phyloP scores from a whole-genome alignment of 2,329 filamentous ascomycete genomes.

The Colletotrichum orchidophilum region DNA sequence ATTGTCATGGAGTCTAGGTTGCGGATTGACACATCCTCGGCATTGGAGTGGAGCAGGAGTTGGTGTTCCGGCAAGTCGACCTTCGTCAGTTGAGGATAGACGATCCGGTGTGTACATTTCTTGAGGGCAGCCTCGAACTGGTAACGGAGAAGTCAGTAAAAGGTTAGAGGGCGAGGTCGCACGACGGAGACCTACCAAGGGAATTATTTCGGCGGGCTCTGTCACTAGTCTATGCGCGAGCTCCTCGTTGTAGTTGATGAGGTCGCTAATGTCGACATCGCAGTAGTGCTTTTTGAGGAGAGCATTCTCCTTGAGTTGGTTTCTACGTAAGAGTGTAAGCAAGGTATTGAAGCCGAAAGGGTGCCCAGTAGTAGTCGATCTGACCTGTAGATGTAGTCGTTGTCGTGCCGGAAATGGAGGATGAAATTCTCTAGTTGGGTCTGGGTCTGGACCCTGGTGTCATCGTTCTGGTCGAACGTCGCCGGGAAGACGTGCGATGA shows the following conservation, averaged over 20 bases:
- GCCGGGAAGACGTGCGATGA: slow-evolving; percentile 82
- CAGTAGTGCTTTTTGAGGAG: slow-evolving; percentile 94
- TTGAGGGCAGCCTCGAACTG: slow-evolving; percentile 93
- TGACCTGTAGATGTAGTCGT: slow-evolving; percentile 93
- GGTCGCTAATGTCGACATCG: slow-evolving; percentile 93
- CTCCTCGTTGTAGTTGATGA: slow-evolving; percentile 97
- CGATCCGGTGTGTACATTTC: slow-evolving; percentile 91
- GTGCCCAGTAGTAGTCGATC: slow-evolving; percentile 27
- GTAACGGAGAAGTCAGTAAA: slow-evolving; percentile 9
- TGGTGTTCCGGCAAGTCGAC: slow-evolving; percentile 88
- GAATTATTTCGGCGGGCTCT: slow-evolving; percentile 92
- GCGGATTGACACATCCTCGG: slow-evolving; percentile 90
- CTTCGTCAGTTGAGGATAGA: slow-evolving; percentile 78
- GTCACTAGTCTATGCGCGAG: slow-evolving; percentile 89
- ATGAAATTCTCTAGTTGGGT: slow-evolving; percentile 89
- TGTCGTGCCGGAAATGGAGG: slow-evolving; percentile 92
- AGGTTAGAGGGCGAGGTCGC: neutral
- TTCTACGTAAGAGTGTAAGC: slow-evolving; percentile 62
- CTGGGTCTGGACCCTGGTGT: slow-evolving; percentile 78
- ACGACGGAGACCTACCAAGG: slow-evolving; percentile 72
- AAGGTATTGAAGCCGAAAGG: neutral
- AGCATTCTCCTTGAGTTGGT: slow-evolving; percentile 95
- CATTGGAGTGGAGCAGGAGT: slow-evolving; percentile 91
- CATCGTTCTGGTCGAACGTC: slow-evolving; percentile 71
- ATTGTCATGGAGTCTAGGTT: slow-evolving; percentile 94